Conservation (phyloP, 2,329 filamentous ascomycete genomes). For the Ascochyta clinopodiicola region DNA sequence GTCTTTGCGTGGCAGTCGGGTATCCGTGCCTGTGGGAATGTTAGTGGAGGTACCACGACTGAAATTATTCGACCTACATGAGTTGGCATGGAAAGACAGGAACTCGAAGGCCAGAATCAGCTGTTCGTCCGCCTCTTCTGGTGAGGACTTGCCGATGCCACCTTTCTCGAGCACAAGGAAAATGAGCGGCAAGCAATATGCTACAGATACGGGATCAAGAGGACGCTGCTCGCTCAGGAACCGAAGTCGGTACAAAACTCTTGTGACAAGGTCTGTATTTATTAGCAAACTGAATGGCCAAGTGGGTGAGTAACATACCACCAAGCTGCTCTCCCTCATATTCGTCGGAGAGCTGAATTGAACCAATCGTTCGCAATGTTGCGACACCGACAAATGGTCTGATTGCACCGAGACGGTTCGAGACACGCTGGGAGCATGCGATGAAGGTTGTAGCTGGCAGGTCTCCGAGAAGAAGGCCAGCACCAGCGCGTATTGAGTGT, state of each 20-base stretch:
- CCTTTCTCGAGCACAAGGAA: conserved; percentile 80
- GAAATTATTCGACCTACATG: conserved; percentile 58
- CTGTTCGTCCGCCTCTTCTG: conserved; percentile 87
- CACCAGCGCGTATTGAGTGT: conserved; percentile 78
- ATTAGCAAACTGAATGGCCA: conserved; percentile 17
- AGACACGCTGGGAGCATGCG: conserved; percentile 76
- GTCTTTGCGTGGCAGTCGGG: conserved; percentile 76
- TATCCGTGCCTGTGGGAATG: conserved; percentile 63
- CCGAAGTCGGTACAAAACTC: conserved; percentile 87
- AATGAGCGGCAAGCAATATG: conserved; percentile 84
- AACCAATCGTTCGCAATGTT: conserved; percentile 78
- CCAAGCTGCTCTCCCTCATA: conserved; percentile 82
- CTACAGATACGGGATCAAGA: conserved; percentile 85
- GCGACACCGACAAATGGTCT: conserved; percentile 87
- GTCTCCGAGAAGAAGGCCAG: conserved; percentile 81
- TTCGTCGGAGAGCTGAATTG: conserved; percentile 73
- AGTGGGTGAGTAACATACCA: conserved; percentile 34
- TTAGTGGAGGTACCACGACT: conserved; percentile 19
- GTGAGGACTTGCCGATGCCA: conserved; percentile 70
- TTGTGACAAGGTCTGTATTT: conserved; percentile 67
- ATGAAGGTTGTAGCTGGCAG: conserved; percentile 80
- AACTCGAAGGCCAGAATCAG: conserved; percentile 88
- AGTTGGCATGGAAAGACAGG: conserved; percentile 83
- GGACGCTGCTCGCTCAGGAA: conserved; percentile 94
- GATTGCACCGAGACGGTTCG: conserved; percentile 75